Percentiles rank a stretch among this genome's conserved stretches.
Conservation (phyloP, 176 grass and related monocot genomes). For the Lolium perenne region DNA sequence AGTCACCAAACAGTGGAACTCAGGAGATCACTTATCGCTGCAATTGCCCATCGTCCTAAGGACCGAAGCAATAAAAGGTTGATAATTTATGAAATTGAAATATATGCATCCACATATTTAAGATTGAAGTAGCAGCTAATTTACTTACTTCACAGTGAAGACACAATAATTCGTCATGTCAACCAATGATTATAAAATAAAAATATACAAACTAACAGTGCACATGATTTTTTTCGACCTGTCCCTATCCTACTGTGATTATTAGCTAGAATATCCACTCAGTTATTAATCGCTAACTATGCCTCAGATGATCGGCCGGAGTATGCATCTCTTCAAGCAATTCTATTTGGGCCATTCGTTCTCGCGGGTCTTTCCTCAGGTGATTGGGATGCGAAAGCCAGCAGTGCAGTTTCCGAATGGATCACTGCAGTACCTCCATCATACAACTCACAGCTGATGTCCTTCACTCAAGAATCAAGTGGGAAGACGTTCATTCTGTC, state of each 20-base stretch:
- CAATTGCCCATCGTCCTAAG: constrained; percentile 60
- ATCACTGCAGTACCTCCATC: constrained; percentile 57
- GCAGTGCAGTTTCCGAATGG: constrained; percentile 67
- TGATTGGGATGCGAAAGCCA: constrained; percentile 62
- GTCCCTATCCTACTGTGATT: not conserved
- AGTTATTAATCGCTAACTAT: constrained; percentile 33
- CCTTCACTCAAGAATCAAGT: constrained; percentile 63
- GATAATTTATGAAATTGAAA: not conserved
- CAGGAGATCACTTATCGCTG: constrained; percentile 67
- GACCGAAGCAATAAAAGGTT: constrained; percentile 85
- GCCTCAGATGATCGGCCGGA: constrained; percentile 75
- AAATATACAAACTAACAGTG: constrained; percentile 21
- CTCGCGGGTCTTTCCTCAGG: constrained; percentile 74
- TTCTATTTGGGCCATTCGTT: constrained; percentile 85
- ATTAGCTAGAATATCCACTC: not conserved
- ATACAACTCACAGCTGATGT: constrained; percentile 70
- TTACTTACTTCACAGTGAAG: not conserved
- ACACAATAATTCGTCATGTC: not conserved
- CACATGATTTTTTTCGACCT: not conserved
- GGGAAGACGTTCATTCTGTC: constrained; percentile 62
- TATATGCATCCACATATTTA: not conserved
- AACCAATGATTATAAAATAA: not conserved
- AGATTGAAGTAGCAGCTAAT: not conserved
- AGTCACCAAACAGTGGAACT: constrained; percentile 73
- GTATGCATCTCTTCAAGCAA: constrained; percentile 75